These are phyloP conservation scores for Aureobasidium sp. DNA, from an alignment of 2,329 filamentous ascomycete species.

Conservation along the genomic window DNA sequence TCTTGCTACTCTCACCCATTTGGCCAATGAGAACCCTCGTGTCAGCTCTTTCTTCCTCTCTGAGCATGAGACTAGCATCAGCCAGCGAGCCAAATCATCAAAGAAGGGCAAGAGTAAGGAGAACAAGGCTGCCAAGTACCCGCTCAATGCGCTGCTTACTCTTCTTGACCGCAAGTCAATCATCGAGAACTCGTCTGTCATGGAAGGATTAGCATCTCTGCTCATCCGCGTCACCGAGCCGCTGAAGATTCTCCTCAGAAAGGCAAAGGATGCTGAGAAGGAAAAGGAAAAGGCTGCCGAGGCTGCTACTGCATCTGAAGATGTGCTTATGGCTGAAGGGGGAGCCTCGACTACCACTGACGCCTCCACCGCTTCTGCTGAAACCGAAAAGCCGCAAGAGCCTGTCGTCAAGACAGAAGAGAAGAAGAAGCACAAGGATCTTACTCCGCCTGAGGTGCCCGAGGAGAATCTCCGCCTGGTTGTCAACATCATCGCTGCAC, in stretches of 20 bases:
- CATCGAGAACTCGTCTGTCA: conserved; percentile 93
- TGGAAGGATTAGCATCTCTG: conserved; percentile 85
- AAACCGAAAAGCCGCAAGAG: conserved; percentile 34
- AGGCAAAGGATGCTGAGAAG: conserved; percentile 64
- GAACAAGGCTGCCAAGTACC: conserved; percentile 74
- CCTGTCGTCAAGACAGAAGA: conserved; percentile 31
- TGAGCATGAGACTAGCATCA: conserved; percentile 71
- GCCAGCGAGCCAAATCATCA: conserved; percentile 59
- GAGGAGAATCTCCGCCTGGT: conserved; percentile 85
- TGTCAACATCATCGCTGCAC: conserved; percentile 92
- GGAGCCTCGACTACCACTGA: conserved; percentile 20
- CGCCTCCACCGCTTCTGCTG: conserved; percentile 17
- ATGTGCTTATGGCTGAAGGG: conserved; percentile 23
- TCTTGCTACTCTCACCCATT: conserved; percentile 72
- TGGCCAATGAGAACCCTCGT: conserved; percentile 78
- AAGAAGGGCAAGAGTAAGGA: conserved; percentile 83
- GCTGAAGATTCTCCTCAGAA: conserved; percentile 71
- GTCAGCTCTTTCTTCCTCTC: conserved; percentile 88
- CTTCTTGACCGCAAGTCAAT: conserved; percentile 90
- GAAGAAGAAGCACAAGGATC: conserved; percentile 54
- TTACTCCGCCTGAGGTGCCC: conserved; percentile 79
- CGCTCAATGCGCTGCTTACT: conserved; percentile 81
- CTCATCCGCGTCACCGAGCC: conserved; percentile 85
- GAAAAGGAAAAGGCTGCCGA: conserved; percentile 29
- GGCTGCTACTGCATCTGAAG: conserved; percentile 11